Conservation (phyloP, 768 basidiomycete genomes). For the Amyloporia xantha region DNA sequence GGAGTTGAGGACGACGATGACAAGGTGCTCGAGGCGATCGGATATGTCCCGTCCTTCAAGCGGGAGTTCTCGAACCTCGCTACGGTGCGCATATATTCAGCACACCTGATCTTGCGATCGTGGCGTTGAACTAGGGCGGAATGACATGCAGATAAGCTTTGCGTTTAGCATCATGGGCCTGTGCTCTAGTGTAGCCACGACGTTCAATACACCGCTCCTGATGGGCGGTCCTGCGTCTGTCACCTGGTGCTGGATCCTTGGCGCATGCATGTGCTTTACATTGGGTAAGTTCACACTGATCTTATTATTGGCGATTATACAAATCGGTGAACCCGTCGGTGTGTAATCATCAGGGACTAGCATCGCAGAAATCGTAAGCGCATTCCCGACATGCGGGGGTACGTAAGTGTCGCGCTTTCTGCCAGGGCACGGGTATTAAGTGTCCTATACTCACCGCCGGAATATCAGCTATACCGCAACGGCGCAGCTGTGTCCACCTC, state of each 20-base stretch:
- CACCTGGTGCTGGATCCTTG: slow-evolving; percentile 75
- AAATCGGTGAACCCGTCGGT: neutral
- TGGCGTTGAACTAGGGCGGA: neutral
- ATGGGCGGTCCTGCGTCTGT: slow-evolving; percentile 70
- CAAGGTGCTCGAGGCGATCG: slow-evolving; percentile 55
- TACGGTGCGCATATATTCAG: slow-evolving; percentile 39
- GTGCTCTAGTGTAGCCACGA: slow-evolving; percentile 71
- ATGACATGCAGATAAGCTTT: slow-evolving; percentile 51
- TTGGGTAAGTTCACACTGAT: slow-evolving; percentile 32
- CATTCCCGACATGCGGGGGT: slow-evolving; percentile 69
- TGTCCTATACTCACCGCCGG: too few relatives aligned
- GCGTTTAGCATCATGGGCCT: slow-evolving; percentile 80
- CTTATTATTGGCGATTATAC: neutral
- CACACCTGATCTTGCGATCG: neutral
- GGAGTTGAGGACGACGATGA: slow-evolving; percentile 42
- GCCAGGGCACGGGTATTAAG: neutral
- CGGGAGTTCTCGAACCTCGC: slow-evolving; percentile 80
- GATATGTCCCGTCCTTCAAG: slow-evolving; percentile 75
- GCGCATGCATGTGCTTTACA: slow-evolving; percentile 66
- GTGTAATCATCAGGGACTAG: slow-evolving; percentile 35
- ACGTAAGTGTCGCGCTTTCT: slow-evolving; percentile 34
- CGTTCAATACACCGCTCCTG: slow-evolving; percentile 67
- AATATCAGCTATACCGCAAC: slow-evolving; percentile 65
- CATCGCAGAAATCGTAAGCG: slow-evolving; percentile 73
- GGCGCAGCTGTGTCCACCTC: slow-evolving; percentile 59